Evolutionary conservation across 805 yeast genomes (phyloP).

Genomic region (Kuraishia molischiana): DNA sequence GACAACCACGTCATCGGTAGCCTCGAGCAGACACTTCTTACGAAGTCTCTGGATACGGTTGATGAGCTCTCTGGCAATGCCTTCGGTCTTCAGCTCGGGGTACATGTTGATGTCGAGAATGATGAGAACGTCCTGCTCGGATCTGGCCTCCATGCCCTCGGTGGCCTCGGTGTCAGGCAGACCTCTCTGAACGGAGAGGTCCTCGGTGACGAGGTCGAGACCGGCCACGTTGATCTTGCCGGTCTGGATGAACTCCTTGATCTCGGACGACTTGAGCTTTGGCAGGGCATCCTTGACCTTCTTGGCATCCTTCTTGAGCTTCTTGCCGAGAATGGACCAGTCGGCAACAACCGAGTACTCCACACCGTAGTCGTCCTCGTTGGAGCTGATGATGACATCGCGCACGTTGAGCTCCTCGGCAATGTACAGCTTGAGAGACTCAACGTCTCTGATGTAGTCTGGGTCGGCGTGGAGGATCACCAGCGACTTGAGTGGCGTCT

Average conservation of each 20-base stretch:
- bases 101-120: constrained; percentile 82
- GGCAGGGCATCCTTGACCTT: constrained; percentile 94
- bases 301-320: constrained; percentile 87
- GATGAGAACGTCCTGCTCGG: constrained; percentile 83
- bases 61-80: constrained; percentile 90
- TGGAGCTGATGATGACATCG: constrained; percentile 77
- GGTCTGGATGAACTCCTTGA: constrained; percentile 57
- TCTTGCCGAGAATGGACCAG: constrained; percentile 98
- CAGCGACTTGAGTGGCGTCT: constrained; percentile 86
- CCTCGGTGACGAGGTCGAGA: constrained; percentile 78
- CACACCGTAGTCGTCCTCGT: constrained; percentile 87
- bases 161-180: constrained; percentile 57
- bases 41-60: constrained; percentile 97
- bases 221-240: constrained; percentile 85
- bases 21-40: constrained; percentile 90
- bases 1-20: constrained; percentile 90
- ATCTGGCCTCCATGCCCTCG: constrained; percentile 76
- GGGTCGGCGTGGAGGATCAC: constrained; percentile 78
- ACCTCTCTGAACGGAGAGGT: constrained; percentile 83
- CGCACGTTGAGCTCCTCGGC: constrained; percentile 89
- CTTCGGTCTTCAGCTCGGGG: constrained; percentile 86
- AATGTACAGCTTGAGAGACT: constrained; percentile 68
- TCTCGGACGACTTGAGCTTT: constrained; percentile 67
- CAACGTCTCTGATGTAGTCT: constrained; percentile 67
- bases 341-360: constrained; percentile 93